These are phyloP conservation scores for Talaromyces marneffei DNA, from an alignment of 2,329 filamentous ascomycete species.

Conservation along the genomic window DNA sequence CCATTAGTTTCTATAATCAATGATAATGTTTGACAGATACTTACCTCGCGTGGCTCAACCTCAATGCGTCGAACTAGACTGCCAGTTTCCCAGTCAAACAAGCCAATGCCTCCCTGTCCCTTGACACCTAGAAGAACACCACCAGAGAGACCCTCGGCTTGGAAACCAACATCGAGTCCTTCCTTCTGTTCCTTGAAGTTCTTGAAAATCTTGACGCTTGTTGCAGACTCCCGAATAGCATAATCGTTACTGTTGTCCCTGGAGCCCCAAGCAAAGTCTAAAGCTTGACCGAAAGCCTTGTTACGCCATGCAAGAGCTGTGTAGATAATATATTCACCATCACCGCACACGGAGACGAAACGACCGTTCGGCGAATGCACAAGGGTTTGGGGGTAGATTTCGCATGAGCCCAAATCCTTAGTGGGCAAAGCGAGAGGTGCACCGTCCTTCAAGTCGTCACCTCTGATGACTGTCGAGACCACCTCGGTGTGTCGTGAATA, in stretches of 20 bases:
- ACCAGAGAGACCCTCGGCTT: constrained; percentile 83
- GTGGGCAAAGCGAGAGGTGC: constrained; percentile 77
- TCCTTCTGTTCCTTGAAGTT: constrained; percentile 92
- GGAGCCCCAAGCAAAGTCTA: constrained; percentile 95
- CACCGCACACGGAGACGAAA: constrained; percentile 84
- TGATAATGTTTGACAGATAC: constrained; percentile 16
- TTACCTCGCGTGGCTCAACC: constrained; percentile 58
- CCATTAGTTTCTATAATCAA: constrained; percentile 9
- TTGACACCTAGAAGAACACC: constrained; percentile 90
- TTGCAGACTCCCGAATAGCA: constrained; percentile 88
- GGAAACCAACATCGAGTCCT: constrained; percentile 89
- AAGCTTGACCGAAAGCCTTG: constrained; percentile 89
- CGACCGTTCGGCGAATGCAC: constrained; percentile 93
- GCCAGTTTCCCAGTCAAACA: constrained; percentile 94
- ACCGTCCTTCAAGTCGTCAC: constrained; percentile 83
- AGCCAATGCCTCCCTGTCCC: constrained; percentile 87
- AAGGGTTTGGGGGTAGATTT: constrained; percentile 92
- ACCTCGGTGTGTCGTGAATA: constrained; percentile 96
- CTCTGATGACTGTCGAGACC: constrained; percentile 90
- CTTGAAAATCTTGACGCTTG: constrained; percentile 94
- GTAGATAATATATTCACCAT: constrained; percentile 98
- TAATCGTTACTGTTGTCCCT: constrained; percentile 99
- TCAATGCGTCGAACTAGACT: constrained; percentile 88
- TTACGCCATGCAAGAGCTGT: constrained; percentile 94
- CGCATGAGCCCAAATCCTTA: constrained; percentile 92